Evolutionary conservation across 2,329 filamentous ascomycete species (phyloP), one percentile per base, ranked within the genome.

Genomic region (Harringtonia lauricola): DNA sequence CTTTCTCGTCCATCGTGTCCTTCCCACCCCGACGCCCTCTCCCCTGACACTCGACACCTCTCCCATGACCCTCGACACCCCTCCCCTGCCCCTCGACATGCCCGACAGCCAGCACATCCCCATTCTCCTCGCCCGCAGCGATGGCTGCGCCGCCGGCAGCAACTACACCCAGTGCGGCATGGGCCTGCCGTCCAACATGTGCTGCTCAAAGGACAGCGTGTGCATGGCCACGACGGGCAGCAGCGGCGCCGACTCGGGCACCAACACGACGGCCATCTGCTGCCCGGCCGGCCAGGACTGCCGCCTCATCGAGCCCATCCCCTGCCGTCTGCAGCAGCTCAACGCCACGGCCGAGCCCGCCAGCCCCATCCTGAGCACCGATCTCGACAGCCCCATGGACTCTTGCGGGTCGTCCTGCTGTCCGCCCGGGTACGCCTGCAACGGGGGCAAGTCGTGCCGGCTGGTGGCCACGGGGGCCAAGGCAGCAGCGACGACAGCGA

Each of bases 181-280:
- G 4, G 42, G 42, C 34, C 41, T 51, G 24, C 50, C 50, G 17
- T 41, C 18, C 36, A 36, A 49, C 41, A 49, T 52, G 35, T 52
- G 47, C 41, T 52, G 50, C 24, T 39, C 31, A 39, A 1, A 15
- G 42, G 4, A 31, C 12, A 39, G 18, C 26, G 22, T 26, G 2
- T 52, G 50, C 39, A 8, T 50, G 7, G 34, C 19, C 34, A 21
- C 3, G 9, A 9, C 6, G 18, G 18, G 28, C 36, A 8, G 6
- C 28, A 12, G 40, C 42, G n/a, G 31, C 31, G n/a, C n/a, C n/a
- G n/a, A n/a, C n/a, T n/a, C 21, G 22, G 12, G 15, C 12, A 26
- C 44, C 41, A 49, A 49, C 22, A 52, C 50, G 1, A 52, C 50
- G 7, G 47, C 45, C n/a, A 18, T 52, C 17, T 54, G 52, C 41